These are phyloP conservation scores for Citrullus mucosospermus DNA, from an alignment of 306 rosid genomes.

Conservation along the genomic window DNA sequence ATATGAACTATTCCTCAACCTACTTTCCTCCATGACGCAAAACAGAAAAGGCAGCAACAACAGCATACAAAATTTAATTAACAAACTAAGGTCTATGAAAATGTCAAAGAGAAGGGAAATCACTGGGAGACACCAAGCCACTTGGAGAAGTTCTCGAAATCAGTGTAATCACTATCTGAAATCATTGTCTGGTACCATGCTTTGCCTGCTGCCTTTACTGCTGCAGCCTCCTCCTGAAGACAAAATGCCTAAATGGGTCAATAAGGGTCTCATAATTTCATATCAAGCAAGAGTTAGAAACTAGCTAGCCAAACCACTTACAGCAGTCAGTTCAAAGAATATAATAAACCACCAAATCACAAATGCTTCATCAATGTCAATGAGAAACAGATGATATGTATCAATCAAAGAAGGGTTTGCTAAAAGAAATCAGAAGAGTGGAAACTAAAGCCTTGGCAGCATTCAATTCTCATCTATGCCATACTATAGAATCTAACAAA, in stretches of 20 bases:
- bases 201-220: constrained; percentile 69
- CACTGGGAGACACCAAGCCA: constrained; percentile 80
- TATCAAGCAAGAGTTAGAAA: neutral
- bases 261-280: neutral
- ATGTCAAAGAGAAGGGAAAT: constrained; percentile 4
- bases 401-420: neutral
- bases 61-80: constrained; percentile 10
- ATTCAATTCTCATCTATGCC: neutral
- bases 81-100: constrained; percentile 15
- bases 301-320: neutral
- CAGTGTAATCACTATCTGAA: constrained; percentile 71
- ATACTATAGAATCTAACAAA: neutral
- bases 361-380: neutral
- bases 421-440: neutral
- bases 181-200: constrained; percentile 78
- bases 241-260: neutral
- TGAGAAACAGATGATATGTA: neutral
- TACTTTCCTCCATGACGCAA: constrained; percentile 13
- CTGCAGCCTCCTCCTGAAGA: constrained; percentile 57
- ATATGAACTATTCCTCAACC: constrained; percentile 9
- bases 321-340: neutral
- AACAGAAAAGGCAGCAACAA: constrained; percentile 11
- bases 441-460: neutral
- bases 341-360: neutral
- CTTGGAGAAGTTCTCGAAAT: constrained; percentile 66